Evolutionary conservation across 1,284 basidiomycete genomes (phyloP).

Genomic region (Tremellales sp.): DNA sequence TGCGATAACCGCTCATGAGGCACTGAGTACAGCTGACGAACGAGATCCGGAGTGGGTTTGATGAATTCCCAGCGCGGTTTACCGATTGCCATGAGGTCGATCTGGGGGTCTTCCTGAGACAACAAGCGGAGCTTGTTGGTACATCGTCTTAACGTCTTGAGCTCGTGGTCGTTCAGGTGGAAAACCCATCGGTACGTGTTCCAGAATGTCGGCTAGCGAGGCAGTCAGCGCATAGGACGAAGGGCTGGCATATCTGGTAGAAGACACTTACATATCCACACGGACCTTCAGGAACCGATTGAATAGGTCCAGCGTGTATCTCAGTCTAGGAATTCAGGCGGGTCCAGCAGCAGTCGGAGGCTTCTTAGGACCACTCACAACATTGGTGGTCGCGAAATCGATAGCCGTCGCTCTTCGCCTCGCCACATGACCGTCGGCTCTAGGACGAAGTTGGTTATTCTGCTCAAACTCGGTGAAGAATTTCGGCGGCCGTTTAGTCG

Average conservation of each 20-base stretch:
- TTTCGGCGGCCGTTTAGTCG: constrained; percentile 34
- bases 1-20: constrained; percentile 22
- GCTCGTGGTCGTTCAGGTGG: constrained; percentile 11
- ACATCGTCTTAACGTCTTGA: constrained; percentile 15
- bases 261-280: constrained; percentile 26
- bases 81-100: constrained; percentile 22
- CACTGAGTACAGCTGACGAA: constrained; percentile 10
- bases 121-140: constrained; percentile 20
- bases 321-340: too few species aligned
- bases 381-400: constrained; percentile 30
- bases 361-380: constrained; percentile 5
- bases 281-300: constrained; percentile 33
- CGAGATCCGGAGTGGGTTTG: constrained; percentile 7
- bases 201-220: constrained; percentile 35
- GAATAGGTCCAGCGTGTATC: constrained; percentile 27
- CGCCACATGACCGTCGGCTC: constrained; percentile 5
- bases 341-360: constrained; percentile 3
- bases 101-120: constrained; percentile 27
- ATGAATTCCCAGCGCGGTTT: constrained; percentile 8
- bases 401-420: constrained; percentile 38
- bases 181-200: constrained; percentile 40
- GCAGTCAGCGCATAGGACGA: neutral
- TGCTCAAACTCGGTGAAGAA: constrained; percentile 31
- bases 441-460: constrained; percentile 2
- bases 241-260: neutral